Conservation (phyloP, 1,284 basidiomycete species). For the Fomitopsis schrenkii region DNA sequence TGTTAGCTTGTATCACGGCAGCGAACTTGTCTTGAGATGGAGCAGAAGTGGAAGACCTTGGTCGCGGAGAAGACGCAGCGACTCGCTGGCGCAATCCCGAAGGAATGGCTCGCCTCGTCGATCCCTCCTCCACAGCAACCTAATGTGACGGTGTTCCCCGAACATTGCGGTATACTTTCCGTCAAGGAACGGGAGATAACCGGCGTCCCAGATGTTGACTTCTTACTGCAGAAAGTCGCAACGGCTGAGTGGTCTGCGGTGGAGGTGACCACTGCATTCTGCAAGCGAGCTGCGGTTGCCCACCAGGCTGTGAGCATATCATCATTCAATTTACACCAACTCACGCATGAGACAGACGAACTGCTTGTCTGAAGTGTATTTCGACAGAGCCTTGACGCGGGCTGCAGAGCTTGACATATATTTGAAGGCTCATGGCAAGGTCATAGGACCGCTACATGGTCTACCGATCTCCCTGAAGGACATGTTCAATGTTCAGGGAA, state of each 20-base stretch:
- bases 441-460: conserved; percentile 49
- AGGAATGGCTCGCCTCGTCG: conserved; percentile 39
- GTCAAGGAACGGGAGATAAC: conserved; percentile 47
- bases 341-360: conserved; percentile 32
- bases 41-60: conserved; percentile 36
- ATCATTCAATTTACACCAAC: neutral
- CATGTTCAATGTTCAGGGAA: conserved; percentile 54
- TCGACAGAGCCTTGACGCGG: conserved; percentile 40
- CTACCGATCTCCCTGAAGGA: conserved; percentile 54
- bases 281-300: conserved; percentile 55
- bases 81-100: conserved; percentile 44
- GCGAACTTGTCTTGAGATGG: neutral
- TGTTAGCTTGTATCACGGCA: neutral
- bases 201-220: conserved; percentile 35
- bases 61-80: conserved; percentile 37
- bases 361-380: conserved; percentile 48
- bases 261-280: conserved; percentile 51
- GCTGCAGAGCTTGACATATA: conserved; percentile 43
- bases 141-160: conserved; percentile 41
- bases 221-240: conserved; percentile 37
- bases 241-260: conserved; percentile 37
- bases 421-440: conserved; percentile 33
- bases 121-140: conserved; percentile 27
- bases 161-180: conserved; percentile 41
- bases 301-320: conserved; percentile 46